These are phyloP conservation scores for Solanum hybrid DNA, from an alignment of 305 asterid species.

Conservation along the genomic window DNA sequence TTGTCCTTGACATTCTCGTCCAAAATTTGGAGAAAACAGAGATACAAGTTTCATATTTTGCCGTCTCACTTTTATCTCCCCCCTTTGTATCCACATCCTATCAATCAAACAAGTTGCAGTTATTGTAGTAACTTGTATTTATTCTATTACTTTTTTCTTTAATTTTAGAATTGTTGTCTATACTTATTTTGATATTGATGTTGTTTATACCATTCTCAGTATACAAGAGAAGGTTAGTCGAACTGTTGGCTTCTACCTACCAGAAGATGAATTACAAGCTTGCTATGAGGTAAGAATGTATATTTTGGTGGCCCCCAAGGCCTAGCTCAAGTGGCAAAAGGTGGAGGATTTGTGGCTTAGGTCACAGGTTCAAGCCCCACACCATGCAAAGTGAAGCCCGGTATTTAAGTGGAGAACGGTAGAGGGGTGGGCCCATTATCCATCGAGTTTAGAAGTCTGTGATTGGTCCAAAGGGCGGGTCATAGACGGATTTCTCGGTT, in stretches of 20 bases:
- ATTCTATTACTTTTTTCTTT: background rate
- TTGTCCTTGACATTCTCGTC: background rate
- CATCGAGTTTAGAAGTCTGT: too few relatives aligned
- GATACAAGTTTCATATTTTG: background rate
- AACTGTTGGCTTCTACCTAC: constrained; percentile 39
- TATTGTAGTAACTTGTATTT: background rate
- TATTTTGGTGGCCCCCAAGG: background rate
- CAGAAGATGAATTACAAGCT: constrained; percentile 80
- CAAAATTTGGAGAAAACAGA: background rate
- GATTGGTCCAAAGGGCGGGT: too few relatives aligned
- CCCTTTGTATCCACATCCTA: background rate
- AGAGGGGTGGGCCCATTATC: too few relatives aligned
- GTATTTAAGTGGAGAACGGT: too few relatives aligned
- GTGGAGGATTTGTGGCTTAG: too few relatives aligned
- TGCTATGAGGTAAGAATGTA: constrained; percentile 65
- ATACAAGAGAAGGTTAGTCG: constrained; percentile 49
- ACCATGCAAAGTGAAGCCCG: too few relatives aligned
- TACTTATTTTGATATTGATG: background rate
- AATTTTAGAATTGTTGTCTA: background rate
- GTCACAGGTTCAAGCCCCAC: too few relatives aligned
- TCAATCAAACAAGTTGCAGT: background rate
- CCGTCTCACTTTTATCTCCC: background rate
- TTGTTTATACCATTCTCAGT: constrained; percentile 27
- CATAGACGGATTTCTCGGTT: too few relatives aligned
- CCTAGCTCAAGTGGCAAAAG: too few relatives aligned